These are phyloP conservation scores for Sabuloglossum arenarium DNA, from an alignment of 495 filamentous ascomycete species.

Conservation along the genomic window DNA sequence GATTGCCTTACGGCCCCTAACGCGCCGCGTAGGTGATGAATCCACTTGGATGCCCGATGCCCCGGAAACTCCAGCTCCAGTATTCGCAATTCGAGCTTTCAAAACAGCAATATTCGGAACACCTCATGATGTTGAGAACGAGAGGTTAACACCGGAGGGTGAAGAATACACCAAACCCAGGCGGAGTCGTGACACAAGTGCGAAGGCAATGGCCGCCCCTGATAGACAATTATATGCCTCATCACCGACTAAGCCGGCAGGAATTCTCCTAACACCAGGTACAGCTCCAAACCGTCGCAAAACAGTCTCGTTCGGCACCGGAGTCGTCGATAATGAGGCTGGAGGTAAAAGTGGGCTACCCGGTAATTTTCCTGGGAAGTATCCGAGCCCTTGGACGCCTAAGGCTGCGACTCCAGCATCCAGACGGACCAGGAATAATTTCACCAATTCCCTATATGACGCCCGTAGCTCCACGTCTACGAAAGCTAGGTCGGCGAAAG, in stretches of 20 bases:
- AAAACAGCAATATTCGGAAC: constrained; percentile 84
- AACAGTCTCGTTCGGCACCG: constrained; percentile 66
- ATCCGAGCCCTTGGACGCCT: constrained; percentile 42
- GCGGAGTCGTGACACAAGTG: constrained; percentile 9
- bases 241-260: constrained; percentile 39
- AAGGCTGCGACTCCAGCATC: constrained; percentile 10
- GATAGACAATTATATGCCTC: constrained; percentile 5
- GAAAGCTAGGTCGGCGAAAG: not conserved
- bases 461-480: constrained; percentile 21
- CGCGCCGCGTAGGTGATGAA: not conserved
- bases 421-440: not conserved
- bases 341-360: constrained; percentile 26
- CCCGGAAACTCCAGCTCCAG: constrained; percentile 80
- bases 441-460: constrained; percentile 6
- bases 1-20: not conserved
- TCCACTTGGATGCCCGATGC: constrained; percentile 25
- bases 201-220: not conserved
- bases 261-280: constrained; percentile 80
- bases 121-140: constrained; percentile 30
- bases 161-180: constrained; percentile 17
- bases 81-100: constrained; percentile 85
- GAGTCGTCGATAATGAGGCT: constrained; percentile 37
- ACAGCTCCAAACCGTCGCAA: constrained; percentile 60
- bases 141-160: constrained; percentile 7
- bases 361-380: constrained; percentile 33